Base-by-base conservation (phyloP, 805 yeast genomes). In the Ogataea sp. region DNA sequence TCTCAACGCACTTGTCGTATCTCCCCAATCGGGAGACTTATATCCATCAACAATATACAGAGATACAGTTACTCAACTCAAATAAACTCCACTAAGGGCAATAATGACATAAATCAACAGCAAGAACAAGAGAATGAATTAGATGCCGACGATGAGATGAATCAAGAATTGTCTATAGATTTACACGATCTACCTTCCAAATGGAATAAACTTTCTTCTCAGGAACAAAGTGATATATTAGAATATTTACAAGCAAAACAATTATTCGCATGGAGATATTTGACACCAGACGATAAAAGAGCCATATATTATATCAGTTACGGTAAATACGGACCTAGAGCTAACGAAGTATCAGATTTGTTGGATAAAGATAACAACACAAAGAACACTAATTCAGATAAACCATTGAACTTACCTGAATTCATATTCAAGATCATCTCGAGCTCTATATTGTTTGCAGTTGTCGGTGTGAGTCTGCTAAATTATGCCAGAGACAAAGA, bases 291-390 rank as follows among this genome's bases (percentile, higher is more conserved):
- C 43, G 81, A 76, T 54, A 76, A 75, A 63, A 67, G 63, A 51
- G 80, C 81, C 20, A 73, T 75, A 18, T 73, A 71, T 55, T 75
- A 67, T 57, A 70, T 76, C 41, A 70, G 78, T 18, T 76, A 73
- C 48, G 83, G 83, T 20, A 67, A 65, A 45, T 76, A 82, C 82
- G 83, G 83, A 16, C 77, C 82, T 44, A 65, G 83, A 58, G 66
- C 63, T 39, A 30, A 29, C 4, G 43, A 43, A 7, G 7, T n/a
- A 30, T 23, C 11, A 8, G 27, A 41, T 3, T 15, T 28, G 7
- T 3, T 21, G 6, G 18, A 32, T 21, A 26, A 21, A 13, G 18
- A 18, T 6, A 15, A 11, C 15, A 24, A 10, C 17, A 24, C 23
- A 9, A 21, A 33, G 14, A n/a, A 9, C 13, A 20, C 18, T 21